Evolutionary conservation across 495 filamentous ascomycete genomes (phyloP).

Genomic region (Sporormia fimetaria): DNA sequence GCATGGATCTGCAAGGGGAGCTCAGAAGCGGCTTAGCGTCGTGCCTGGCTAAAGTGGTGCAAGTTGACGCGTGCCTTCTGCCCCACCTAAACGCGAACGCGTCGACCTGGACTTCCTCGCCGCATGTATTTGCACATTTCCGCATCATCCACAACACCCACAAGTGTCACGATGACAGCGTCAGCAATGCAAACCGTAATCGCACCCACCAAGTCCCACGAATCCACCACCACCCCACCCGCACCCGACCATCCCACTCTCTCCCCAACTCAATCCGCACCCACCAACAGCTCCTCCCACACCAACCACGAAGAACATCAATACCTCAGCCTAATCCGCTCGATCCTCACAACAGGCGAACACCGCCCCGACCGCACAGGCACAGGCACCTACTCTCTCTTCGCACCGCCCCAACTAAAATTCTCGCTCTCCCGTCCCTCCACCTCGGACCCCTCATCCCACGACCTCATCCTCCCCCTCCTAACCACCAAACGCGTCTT

Average conservation of each 20-base stretch:
- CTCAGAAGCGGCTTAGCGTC: neutral
- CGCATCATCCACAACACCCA: neutral
- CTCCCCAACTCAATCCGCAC: too few species aligned
- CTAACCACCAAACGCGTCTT: constrained; percentile 97
- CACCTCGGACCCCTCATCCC: constrained; percentile 29
- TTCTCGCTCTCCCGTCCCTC: constrained; percentile 62
- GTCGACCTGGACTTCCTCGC: neutral
- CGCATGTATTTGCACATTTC: neutral
- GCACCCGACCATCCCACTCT: neutral
- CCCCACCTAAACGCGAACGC: neutral
- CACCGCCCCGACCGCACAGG: constrained; percentile 79
- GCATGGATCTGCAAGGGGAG: too few species aligned
- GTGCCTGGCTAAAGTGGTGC: neutral
- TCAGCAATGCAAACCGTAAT: constrained; percentile 7
- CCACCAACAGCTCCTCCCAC: neutral
- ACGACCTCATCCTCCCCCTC: constrained; percentile 63
- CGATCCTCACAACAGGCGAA: constrained; percentile 65
- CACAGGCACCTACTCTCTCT: constrained; percentile 81
- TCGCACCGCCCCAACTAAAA: constrained; percentile 73
- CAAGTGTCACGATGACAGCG: constrained; percentile 13
- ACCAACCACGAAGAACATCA: constrained; percentile 34
- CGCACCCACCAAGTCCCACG: constrained; percentile 2
- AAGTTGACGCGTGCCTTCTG: constrained; percentile 14
- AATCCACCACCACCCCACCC: neutral
- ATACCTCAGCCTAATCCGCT: constrained; percentile 45